Percentiles rank a stretch among this genome's conserved stretches.
Evolutionary conservation across 2,329 filamentous ascomycete species (phyloP).

Genomic region (Nothomitra cinnamomea): DNA sequence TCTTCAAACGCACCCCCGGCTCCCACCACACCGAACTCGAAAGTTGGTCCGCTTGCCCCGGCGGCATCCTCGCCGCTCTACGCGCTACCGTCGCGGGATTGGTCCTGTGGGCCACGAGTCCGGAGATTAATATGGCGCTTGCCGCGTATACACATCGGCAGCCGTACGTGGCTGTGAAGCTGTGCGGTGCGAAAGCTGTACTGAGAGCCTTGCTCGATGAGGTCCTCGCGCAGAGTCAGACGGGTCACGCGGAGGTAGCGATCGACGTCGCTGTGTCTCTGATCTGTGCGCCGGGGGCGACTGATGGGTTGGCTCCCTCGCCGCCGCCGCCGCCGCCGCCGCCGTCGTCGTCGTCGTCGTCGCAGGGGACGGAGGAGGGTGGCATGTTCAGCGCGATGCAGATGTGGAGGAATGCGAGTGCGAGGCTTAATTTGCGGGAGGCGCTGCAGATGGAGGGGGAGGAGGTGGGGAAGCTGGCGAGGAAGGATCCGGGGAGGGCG

Average conservation of each 20-base stretch:
- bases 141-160: conserved; percentile 57
- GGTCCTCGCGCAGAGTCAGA: conserved; percentile 42
- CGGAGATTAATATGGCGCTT: conserved; percentile 27
- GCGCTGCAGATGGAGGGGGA: conserved; percentile 41
- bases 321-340: too few relatives aligned
- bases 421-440: conserved; percentile 39
- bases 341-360: too few relatives aligned
- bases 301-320: conserved; percentile 26
- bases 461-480: conserved; percentile 35
- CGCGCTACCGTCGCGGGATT: conserved; percentile 45
- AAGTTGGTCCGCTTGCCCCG: conserved; percentile 39
- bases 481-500: conserved; percentile 37
- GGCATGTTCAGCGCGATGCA: conserved; percentile 13
- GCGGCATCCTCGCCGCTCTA: conserved; percentile 39
- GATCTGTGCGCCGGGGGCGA: conserved; percentile 46
- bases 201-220: conserved; percentile 50
- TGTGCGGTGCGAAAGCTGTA: conserved; percentile 44
- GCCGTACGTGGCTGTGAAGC: conserved; percentile 40
- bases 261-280: conserved; percentile 54
- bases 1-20: conserved; percentile 41
- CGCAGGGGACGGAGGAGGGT: conserved; percentile 16
- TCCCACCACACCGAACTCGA: conserved; percentile 51
- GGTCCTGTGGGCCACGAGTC: conserved; percentile 47
- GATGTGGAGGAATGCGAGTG: conserved; percentile 23
- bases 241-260: conserved; percentile 33